Evolutionary conservation across 306 rosid species (phyloP).

Genomic region (Spatholobus suberectus): DNA sequence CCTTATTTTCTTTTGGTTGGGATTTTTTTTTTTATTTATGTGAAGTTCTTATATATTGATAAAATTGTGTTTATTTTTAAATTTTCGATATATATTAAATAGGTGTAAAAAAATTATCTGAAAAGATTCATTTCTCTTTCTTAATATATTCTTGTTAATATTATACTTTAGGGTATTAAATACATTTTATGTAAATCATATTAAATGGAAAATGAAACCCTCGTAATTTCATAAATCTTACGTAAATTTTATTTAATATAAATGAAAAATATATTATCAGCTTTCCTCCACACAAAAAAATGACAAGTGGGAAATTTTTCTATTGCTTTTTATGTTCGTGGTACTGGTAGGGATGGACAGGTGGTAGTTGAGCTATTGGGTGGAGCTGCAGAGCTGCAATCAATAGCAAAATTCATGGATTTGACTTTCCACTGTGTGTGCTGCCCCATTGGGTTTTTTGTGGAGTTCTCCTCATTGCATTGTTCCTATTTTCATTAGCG

Average conservation of each 20-base stretch:
- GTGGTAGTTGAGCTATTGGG: constrained; percentile 41
- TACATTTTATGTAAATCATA: too few relatives aligned
- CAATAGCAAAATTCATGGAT: constrained; percentile 9
- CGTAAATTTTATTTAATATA: too few relatives aligned
- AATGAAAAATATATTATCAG: not conserved
- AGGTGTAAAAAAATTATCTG: not conserved
- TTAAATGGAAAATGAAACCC: too few relatives aligned
- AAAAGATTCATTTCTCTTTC: not conserved
- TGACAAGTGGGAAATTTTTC: not conserved
- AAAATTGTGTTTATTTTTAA: not conserved
- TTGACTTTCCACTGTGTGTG: not conserved
- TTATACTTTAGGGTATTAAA: too few relatives aligned
- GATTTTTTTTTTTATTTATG: not conserved
- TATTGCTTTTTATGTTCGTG: not conserved
- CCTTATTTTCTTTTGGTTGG: not conserved
- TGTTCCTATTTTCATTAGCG: too few relatives aligned
- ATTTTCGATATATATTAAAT: not conserved
- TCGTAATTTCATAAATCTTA: too few relatives aligned
- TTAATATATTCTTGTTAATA: too few relatives aligned
- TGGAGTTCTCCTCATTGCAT: not conserved
- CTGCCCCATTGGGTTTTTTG: not conserved
- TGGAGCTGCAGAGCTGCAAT: constrained; percentile 29
- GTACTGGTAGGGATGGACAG: constrained; percentile 22
- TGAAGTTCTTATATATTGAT: not conserved
- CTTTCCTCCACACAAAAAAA: not conserved